Percentiles rank a stretch among this genome's conserved stretches.
Evolutionary conservation across 192 early-diverging fungal species (phyloP).

Genomic region (Rhizoclosmatium globosum): DNA sequence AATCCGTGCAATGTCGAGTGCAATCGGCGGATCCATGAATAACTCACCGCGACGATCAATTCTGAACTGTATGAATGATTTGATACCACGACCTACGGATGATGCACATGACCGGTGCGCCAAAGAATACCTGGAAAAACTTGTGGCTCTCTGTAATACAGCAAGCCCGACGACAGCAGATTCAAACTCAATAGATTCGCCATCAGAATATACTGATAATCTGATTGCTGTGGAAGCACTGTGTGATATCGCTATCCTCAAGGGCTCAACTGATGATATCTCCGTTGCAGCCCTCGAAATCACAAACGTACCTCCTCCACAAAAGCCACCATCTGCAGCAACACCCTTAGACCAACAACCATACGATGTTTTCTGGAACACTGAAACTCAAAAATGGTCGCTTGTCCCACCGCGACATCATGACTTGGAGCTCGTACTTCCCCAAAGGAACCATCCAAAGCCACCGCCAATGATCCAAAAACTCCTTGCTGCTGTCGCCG

Average conservation of each 20-base stretch:
- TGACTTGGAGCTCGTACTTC: not conserved
- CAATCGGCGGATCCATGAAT: not conserved
- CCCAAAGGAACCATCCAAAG: not conserved
- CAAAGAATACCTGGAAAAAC: not conserved
- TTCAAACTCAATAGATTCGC: not conserved
- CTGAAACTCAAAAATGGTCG: not conserved
- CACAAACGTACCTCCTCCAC: not conserved
- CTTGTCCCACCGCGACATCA: not conserved
- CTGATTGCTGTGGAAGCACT: conserved; percentile 18
- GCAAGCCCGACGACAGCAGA: not conserved
- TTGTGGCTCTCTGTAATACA: conserved; percentile 8
- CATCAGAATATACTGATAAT: not conserved
- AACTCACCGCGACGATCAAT: not conserved
- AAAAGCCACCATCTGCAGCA: not conserved
- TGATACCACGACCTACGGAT: conserved; percentile 3
- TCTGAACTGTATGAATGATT: not conserved
- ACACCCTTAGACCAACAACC: not conserved
- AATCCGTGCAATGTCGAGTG: conserved; percentile 1
- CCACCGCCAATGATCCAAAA: not conserved
- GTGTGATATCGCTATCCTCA: conserved; percentile 20
- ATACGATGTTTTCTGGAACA: not conserved
- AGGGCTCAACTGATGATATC: conserved; percentile 22
- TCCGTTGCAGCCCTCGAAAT: conserved; percentile 22
- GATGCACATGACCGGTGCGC: conserved; percentile 26
- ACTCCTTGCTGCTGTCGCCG: not conserved